These are phyloP conservation scores for Kockiozyma suomiensis DNA, from an alignment of 805 yeast species.

Conservation along the genomic window DNA sequence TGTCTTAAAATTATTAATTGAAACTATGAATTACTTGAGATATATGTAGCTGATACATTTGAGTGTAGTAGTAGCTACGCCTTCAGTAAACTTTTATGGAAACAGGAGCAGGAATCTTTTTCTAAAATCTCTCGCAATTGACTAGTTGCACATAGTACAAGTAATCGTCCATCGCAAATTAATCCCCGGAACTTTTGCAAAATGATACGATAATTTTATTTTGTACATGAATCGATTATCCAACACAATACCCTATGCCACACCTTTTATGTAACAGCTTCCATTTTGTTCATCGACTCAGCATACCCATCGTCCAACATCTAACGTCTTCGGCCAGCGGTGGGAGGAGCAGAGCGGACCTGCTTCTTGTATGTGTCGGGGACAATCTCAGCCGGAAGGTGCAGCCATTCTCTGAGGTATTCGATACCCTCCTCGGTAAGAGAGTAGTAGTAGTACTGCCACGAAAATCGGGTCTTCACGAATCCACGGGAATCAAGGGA, in stretches of 20 bases:
- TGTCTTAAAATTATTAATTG: background rate
- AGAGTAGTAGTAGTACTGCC: constrained; percentile 99
- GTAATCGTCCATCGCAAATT: background rate
- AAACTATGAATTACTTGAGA: background rate
- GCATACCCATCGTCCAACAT: background rate
- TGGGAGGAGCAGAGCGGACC: constrained; percentile 79
- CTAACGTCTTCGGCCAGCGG: constrained; percentile 39
- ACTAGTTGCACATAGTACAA: no score
- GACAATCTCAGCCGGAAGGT: constrained; percentile 97
- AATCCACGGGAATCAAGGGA: constrained; percentile 97
- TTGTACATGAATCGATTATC: constrained; percentile 14
- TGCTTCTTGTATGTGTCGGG: constrained; percentile 98
- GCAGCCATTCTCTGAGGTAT: constrained; percentile 96
- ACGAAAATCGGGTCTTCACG: constrained; percentile 99
- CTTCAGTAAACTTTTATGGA: no score
- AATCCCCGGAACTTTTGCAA: background rate
- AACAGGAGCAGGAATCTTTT: no score
- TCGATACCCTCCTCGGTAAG: constrained; percentile 99
- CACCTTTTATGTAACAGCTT: constrained; percentile 12
- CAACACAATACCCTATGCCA: constrained; percentile 14
- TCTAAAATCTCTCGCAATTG: no score
- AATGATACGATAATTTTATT: constrained; percentile 4
- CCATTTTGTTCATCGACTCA: background rate
- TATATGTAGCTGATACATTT: background rate
- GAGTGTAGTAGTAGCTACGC: background rate